A percentile compares a stretch with the other conserved stretches of the same genome.
These are phyloP conservation scores for Avena insularis DNA, from an alignment of 176 grass and related monocot species.

Conservation along the genomic window DNA sequence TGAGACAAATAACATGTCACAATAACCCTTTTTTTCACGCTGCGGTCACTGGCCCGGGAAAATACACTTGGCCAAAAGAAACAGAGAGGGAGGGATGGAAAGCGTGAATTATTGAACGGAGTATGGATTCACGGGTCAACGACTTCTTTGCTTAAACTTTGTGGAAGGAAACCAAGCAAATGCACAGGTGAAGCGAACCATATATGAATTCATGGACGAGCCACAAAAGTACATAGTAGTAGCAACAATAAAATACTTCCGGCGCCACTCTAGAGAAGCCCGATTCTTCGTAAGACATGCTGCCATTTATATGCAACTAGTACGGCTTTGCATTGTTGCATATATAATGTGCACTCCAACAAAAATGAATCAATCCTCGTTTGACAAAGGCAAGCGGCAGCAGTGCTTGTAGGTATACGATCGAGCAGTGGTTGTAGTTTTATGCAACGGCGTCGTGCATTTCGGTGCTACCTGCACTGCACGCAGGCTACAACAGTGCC, in stretches of 20 bases:
- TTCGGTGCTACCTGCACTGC: not conserved
- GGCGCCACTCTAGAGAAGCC: not conserved
- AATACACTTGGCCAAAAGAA: not conserved
- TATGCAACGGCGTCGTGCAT: not conserved
- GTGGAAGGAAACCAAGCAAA: not conserved
- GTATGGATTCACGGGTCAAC: not conserved
- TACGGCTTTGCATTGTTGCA: not conserved
- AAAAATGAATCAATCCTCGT: slow-evolving; percentile 2
- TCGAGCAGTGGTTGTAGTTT: not conserved
- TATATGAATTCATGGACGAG: not conserved
- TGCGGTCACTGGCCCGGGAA: not conserved
- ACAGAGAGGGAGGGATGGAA: not conserved
- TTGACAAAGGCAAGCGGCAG: not conserved
- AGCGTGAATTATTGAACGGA: not conserved
- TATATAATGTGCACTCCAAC: not conserved
- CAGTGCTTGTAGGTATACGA: not conserved
- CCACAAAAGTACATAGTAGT: not conserved
- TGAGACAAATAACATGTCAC: not conserved
- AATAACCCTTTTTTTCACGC: not conserved
- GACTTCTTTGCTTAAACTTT: not conserved
- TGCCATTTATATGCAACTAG: too few relatives aligned
- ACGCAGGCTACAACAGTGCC: not conserved
- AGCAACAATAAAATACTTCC: not conserved
- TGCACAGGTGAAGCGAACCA: not conserved
- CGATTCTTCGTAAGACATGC: too few relatives aligned